Percentiles rank a stretch among this genome's conserved stretches.
phyloP scores from a whole-genome alignment of 2,329 filamentous ascomycete species.

The Colletotrichum sp. region DNA sequence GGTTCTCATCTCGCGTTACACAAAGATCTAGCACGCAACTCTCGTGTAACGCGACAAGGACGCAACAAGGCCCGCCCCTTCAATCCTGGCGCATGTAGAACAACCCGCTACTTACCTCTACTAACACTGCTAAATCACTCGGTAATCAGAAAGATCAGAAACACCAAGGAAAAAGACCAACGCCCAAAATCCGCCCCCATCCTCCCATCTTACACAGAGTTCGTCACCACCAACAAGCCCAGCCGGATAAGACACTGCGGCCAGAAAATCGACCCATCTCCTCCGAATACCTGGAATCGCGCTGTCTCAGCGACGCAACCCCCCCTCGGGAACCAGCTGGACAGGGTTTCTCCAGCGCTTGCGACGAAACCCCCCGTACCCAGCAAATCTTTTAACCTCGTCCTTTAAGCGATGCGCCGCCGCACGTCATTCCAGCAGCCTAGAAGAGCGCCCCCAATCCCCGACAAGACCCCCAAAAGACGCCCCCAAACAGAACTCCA shows the following conservation, averaged over 20 bases:
- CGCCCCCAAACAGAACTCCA: not conserved
- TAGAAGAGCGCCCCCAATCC: not conserved
- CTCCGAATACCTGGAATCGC: conserved; percentile 11
- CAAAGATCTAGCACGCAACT: not conserved
- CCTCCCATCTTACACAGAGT: not conserved
- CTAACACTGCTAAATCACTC: not conserved
- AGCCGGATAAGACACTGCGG: not conserved
- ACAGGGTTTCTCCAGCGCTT: not conserved
- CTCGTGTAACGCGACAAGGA: not conserved
- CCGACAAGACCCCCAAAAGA: not conserved
- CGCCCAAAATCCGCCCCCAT: not conserved
- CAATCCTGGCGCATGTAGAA: not conserved
- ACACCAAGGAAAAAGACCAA: not conserved
- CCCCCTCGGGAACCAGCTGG: not conserved
- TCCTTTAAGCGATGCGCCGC: not conserved
- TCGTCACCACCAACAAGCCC: not conserved
- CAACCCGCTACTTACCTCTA: not conserved
- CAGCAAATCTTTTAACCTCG: not conserved
- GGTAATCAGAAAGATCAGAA: not conserved
- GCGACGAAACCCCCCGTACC: not conserved
- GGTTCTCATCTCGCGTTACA: not conserved
- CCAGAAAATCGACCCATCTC: not conserved
- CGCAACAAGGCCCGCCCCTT: not conserved
- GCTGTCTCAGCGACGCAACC: conserved; percentile 1
- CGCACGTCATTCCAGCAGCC: conserved; percentile 1